Base-by-base conservation (phyloP, 208 protist genomes). In the Crithidia thermophila region DNA sequence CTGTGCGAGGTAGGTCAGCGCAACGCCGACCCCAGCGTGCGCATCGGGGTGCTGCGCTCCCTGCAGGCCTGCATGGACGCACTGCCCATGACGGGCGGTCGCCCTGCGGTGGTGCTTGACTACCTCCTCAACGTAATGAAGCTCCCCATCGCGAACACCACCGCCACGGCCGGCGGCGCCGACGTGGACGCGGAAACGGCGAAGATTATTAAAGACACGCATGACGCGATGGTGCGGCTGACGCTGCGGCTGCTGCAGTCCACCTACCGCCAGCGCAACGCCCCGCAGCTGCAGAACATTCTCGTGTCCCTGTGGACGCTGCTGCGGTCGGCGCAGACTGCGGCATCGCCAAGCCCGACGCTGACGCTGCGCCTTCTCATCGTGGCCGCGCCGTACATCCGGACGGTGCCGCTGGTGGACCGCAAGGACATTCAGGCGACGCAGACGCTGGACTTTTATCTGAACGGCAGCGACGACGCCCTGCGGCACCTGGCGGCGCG, bases 371-470 rank as follows among this genome's bases (percentile, higher is more conserved):
- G 72, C 34, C 79, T 65, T 42, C 66, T 89, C 23, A 73, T 75
- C 13, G 82, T 77, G 10, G 81, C 81, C n/a, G 77, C 82, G n/a
- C 72, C 88, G 25, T 94, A 91, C 63, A 73, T 94, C 46, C 88
- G 88, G 31, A 76, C 76, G 13, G 73, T 88, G 7, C 85, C 88
- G 23, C 57, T 86, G 34, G 62, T 64, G n/a, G 78, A 91, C 36
- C 82, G 88, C 59, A 62, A 62, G 37, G 77, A 80, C 37, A 55
- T 84, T 31, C 64, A 65, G 28, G 67, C 84, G 20, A 74, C 58
- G 34, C 51, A 65, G 6, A 67, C 71, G 16, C 61, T 94, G 7
- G 59, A 50, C 4, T 66, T 70, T 0, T 89, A 76, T 43, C 63
- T 81, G 25, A 42, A 69, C 34, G 61, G 67, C 62, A 67, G 53